Evolutionary conservation across 257 asterid species (phyloP), one percentile per base, ranked within the genome.

Genomic region (Jaltomata sinuosa): DNA sequence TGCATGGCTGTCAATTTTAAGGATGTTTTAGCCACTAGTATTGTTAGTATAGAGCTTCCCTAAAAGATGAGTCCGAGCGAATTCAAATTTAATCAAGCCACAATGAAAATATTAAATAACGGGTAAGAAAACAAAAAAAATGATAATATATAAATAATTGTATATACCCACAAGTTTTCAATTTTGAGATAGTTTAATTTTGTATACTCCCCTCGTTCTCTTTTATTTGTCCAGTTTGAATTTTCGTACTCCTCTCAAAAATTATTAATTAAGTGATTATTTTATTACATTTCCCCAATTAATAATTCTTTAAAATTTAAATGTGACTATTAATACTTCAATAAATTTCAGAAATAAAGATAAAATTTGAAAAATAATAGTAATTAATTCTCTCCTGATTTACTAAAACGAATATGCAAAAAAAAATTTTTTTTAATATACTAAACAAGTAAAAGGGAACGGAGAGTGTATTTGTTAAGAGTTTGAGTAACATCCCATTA

Each of bases 1-100:
- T 27, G 18, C 5, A 47, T 7, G 16, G 81, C 16, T 76, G 61
- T 52, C 3, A 27, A 4, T 47, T 76, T 47, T 47, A 76, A 76
- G 42, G 61, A 76, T 47, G 27, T 76, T 76, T 76, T 47, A 47
- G 61, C 61, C 40, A 47, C 36, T 27, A 45, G 9, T 15, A 14
- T 27, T 74, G 59, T 47, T 25, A 25, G 25, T 74, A 45, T 11
- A 27, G 21, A 0, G 49, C 10, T 14, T 5, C 38, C 9, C 3
- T 25, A 1, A 11, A 4, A 25, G 11, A 59, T 59, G 8, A 0
- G 12, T 1, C 0, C 15, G 11, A 0, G 3, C 0, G 0, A 29
- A 62, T 62, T 14, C 0, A 0, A 29, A 27, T 62, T 27, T 1
- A 62, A 0, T 62, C 0, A 7, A 27, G 5, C 25, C 1, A 22